phyloP scores from a whole-genome alignment of 176 grass and related monocot genomes.

The Alopecurus myosuroides region DNA sequence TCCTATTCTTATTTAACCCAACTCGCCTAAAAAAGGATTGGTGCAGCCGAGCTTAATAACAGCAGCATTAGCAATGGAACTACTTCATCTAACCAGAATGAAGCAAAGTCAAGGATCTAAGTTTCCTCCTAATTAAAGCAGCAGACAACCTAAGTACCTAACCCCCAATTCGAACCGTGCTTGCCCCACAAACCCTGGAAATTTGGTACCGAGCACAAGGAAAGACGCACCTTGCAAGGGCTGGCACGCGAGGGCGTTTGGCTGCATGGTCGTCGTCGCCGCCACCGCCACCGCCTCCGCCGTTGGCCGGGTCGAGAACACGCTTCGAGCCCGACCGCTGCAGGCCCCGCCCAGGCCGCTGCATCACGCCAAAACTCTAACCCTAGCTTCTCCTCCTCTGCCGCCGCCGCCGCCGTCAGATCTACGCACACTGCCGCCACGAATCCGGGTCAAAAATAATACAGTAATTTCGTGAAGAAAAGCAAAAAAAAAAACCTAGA shows the following conservation, averaged over 20 bases:
- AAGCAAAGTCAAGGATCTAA: not conserved
- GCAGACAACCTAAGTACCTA: not conserved
- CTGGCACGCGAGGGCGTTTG: constrained; percentile 52
- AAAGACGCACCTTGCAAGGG: constrained; percentile 41
- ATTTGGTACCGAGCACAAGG: not conserved
- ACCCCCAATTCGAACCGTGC: not conserved
- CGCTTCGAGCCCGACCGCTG: constrained; percentile 53
- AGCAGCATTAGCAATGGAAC: not conserved
- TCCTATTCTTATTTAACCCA: not conserved
- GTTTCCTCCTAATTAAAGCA: not conserved
- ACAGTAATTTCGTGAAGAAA: not conserved
- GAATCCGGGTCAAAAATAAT: constrained; percentile 5
- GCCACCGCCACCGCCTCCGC: constrained; percentile 11
- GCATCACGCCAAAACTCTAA: constrained; percentile 32
- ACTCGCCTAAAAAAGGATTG: not conserved
- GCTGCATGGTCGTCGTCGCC: constrained; percentile 41
- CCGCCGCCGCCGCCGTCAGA: constrained; percentile 13
- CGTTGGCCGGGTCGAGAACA: constrained; percentile 27
- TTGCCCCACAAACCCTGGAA: not conserved
- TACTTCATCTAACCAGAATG: not conserved
- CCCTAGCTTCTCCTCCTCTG: constrained; percentile 5
- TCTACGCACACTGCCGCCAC: constrained; percentile 26
- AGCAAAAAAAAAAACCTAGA: not conserved
- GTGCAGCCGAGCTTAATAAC: not conserved
- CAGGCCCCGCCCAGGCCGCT: constrained; percentile 34